phyloP scores from a whole-genome alignment of 768 basidiomycete species.

The Trametes meyenii region DNA sequence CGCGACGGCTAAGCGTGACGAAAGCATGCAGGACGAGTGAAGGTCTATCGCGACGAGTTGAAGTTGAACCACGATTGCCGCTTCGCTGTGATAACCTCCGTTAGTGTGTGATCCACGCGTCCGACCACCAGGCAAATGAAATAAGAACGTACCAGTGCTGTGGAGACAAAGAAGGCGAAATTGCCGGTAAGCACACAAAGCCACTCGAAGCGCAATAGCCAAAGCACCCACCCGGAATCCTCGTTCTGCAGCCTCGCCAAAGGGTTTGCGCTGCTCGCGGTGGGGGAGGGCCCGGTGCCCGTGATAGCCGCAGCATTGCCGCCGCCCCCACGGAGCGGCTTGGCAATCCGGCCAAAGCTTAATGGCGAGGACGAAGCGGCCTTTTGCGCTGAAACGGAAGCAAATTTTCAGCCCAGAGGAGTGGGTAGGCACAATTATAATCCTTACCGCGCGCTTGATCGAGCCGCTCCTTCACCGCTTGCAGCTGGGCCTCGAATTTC shows the following conservation, averaged over 20 bases:
- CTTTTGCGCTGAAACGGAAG: conserved; percentile 67
- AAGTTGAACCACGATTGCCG: conserved; percentile 90
- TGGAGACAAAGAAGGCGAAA: conserved; percentile 12
- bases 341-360: conserved; percentile 93
- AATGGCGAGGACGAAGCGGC: conserved; percentile 68
- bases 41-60: conserved; percentile 57
- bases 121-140: neutral
- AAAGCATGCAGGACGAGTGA: conserved; percentile 14
- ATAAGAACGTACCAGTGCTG: conserved; percentile 22
- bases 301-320: conserved; percentile 51
- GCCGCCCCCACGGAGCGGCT: conserved; percentile 93
- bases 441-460: conserved; percentile 86
- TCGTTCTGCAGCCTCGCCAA: conserved; percentile 79
- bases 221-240: conserved; percentile 51
- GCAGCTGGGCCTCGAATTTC: conserved; percentile 93
- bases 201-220: neutral
- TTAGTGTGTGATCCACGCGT: conserved; percentile 19
- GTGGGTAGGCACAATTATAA: conserved; percentile 17
- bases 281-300: conserved; percentile 43
- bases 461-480: conserved; percentile 88
- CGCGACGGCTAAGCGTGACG: conserved; percentile 26
- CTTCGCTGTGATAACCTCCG: conserved; percentile 56
- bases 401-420: conserved; percentile 22
- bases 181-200: neutral
- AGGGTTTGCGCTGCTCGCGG: conserved; percentile 60